Percentiles rank a stretch among this genome's conserved stretches.
Conservation (phyloP, 2,329 filamentous ascomycete species). For the Epichloe scottii region DNA sequence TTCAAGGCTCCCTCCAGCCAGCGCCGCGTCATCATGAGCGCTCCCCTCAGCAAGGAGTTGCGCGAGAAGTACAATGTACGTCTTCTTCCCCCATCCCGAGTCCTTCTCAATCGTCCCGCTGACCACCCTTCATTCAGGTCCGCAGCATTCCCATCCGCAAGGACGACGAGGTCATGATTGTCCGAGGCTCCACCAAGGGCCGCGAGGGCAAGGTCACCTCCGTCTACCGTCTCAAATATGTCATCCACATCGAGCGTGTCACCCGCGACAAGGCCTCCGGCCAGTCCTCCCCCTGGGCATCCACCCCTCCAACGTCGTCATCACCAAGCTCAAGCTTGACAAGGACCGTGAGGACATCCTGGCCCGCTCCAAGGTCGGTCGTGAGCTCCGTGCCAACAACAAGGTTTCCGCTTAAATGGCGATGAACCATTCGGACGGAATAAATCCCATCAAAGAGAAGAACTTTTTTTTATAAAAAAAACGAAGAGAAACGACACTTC, state of each 20-base stretch:
- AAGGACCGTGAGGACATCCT: slow-evolving; percentile 86
- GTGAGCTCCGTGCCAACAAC: slow-evolving; percentile 62
- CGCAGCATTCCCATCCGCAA: slow-evolving; percentile 95
- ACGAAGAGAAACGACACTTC: slow-evolving; percentile 10
- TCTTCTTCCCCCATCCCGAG: slow-evolving; percentile 7
- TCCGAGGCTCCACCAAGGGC: slow-evolving; percentile 91
- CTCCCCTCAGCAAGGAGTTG: slow-evolving; percentile 90
- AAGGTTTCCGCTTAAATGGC: slow-evolving; percentile 45
- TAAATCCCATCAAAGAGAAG: not conserved
- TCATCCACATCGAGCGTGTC: slow-evolving; percentile 94
- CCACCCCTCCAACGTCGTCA: slow-evolving; percentile 91
- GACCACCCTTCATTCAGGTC: slow-evolving; percentile 43
- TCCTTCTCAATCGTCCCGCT: not conserved
- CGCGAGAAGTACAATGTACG: slow-evolving; percentile 97
- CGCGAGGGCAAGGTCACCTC: slow-evolving; percentile 96
- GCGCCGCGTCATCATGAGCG: slow-evolving; percentile 95
- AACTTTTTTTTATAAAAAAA: slow-evolving; percentile 4
- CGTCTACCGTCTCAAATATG: slow-evolving; percentile 97
- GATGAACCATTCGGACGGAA: not conserved
- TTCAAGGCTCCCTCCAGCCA: slow-evolving; percentile 90
- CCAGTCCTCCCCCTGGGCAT: slow-evolving; percentile 88
- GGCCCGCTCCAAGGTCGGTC: slow-evolving; percentile 70
- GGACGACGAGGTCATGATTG: slow-evolving; percentile 88
- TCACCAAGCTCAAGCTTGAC: slow-evolving; percentile 98
- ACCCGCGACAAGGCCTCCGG: slow-evolving; percentile 95